Conservation (phyloP, 257 asterid species). For the Salvia splendens region DNA sequence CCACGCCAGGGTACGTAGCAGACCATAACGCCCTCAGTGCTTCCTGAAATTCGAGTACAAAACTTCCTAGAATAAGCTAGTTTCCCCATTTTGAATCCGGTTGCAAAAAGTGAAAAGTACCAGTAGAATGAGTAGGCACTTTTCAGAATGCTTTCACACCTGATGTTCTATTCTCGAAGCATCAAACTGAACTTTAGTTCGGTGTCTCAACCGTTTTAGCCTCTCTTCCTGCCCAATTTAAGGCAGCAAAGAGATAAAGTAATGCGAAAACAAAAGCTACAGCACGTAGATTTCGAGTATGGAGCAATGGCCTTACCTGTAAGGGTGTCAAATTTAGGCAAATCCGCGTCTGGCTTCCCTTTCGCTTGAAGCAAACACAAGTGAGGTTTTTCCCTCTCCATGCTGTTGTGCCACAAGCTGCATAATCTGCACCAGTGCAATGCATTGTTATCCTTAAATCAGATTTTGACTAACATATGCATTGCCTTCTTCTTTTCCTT, state of each 20-base stretch:
- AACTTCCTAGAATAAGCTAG: not conserved
- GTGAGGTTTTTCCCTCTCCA: conserved; percentile 73
- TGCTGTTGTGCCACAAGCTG: conserved; percentile 48
- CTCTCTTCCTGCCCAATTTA: conserved; percentile 61
- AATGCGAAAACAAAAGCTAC: not conserved
- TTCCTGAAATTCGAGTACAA: conserved; percentile 39
- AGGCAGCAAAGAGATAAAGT: conserved; percentile 14
- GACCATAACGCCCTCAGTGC: conserved; percentile 83
- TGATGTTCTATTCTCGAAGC: conserved; percentile 76
- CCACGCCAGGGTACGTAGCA: conserved; percentile 72
- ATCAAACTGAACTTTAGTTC: conserved; percentile 70
- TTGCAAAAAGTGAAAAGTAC: too few species aligned
- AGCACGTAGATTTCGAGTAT: not conserved
- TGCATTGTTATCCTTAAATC: not conserved
- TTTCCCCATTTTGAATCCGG: too few species aligned
- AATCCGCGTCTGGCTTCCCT: conserved; percentile 50
- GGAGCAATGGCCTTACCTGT: conserved; percentile 50
- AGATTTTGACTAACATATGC: too few species aligned
- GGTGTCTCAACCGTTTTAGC: conserved; percentile 64
- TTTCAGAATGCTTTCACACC: conserved; percentile 43
- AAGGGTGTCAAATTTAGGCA: conserved; percentile 61
- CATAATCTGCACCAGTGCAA: conserved; percentile 46
- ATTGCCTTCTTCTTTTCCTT: not conserved
- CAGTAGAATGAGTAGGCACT: conserved; percentile 1
- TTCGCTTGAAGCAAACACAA: conserved; percentile 78